A percentile compares a stretch with the other conserved stretches of the same genome.
These are phyloP conservation scores for Penicillium diatomitis DNA, from an alignment of 495 filamentous ascomycete genomes.

Conservation along the genomic window DNA sequence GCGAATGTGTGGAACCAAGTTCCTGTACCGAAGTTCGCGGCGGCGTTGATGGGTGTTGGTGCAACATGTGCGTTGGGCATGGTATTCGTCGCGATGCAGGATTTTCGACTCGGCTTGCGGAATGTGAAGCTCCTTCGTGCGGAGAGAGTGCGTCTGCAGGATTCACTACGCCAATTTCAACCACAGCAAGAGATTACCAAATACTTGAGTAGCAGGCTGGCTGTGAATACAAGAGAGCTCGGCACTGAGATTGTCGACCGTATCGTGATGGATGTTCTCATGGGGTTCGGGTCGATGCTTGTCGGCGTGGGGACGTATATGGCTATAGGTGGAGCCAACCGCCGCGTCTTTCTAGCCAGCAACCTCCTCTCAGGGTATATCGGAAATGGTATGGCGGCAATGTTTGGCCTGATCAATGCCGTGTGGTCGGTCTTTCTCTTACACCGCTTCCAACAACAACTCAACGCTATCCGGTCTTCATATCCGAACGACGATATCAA, in stretches of 20 bases:
- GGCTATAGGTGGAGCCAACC: constrained; percentile 41
- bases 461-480: constrained; percentile 5
- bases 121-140: constrained; percentile 33
- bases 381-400: constrained; percentile 34
- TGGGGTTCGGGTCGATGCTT: constrained; percentile 37
- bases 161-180: constrained; percentile 2
- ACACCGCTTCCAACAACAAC: constrained; percentile 25
- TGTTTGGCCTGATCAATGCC: constrained; percentile 36
- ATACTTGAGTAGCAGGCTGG: constrained; percentile 23
- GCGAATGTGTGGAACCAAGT: constrained; percentile 46
- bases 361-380: constrained; percentile 44
- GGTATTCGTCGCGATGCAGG: constrained; percentile 32
- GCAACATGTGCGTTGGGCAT: constrained; percentile 36
- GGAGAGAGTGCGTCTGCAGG: constrained; percentile 26
- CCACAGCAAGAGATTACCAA: constrained; percentile 9
- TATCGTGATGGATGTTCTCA: constrained; percentile 36
- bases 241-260: constrained; percentile 41
- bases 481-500: constrained; percentile 15
- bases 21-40: constrained; percentile 36
- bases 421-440: constrained; percentile 35
- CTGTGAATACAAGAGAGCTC: constrained; percentile 32
- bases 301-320: constrained; percentile 42
- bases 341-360: constrained; percentile 27
- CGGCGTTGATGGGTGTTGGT: constrained; percentile 41
- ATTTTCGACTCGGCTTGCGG: constrained; percentile 31